Evolutionary conservation across 2,329 filamentous ascomycete species (phyloP).

Genomic region (Alternaria metachromatica): DNA sequence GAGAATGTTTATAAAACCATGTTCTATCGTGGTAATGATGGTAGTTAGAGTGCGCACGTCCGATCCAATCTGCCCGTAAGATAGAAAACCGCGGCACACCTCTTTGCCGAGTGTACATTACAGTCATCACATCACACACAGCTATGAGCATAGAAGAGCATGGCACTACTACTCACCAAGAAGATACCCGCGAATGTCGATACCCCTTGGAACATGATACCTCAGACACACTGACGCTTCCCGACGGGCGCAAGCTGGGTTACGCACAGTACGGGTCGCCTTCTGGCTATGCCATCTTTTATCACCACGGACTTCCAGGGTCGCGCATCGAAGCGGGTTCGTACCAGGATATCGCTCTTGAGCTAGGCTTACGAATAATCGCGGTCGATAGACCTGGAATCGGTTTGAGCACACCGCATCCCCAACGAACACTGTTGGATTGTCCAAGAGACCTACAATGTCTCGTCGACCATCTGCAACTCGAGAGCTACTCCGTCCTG

Average conservation of each 20-base stretch:
- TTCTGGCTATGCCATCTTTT: constrained; percentile 35
- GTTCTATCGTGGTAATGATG: neutral
- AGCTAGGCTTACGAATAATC: constrained; percentile 36
- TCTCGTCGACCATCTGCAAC: constrained; percentile 26
- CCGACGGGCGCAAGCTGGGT: constrained; percentile 46
- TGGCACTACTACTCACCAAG: neutral
- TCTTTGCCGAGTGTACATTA: neutral
- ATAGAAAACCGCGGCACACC: too few relatives aligned
- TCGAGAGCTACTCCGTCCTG: constrained; percentile 34
- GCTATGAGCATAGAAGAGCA: neutral
- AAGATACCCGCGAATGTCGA: neutral
- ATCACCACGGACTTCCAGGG: constrained; percentile 40
- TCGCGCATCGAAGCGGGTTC: constrained; percentile 37
- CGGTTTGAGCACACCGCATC: constrained; percentile 35
- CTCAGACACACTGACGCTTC: constrained; percentile 39
- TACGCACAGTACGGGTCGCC: constrained; percentile 44
- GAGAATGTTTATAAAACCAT: neutral
- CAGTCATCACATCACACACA: neutral
- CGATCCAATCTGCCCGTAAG: neutral
- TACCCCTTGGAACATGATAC: constrained; percentile 32
- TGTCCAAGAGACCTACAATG: constrained; percentile 33
- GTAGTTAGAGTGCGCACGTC: neutral
- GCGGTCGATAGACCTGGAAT: constrained; percentile 35
- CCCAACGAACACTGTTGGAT: constrained; percentile 26
- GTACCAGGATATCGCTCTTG: constrained; percentile 28